Conservation (phyloP, 129 eudicot genomes). For the Flaveria ramosissima region DNA sequence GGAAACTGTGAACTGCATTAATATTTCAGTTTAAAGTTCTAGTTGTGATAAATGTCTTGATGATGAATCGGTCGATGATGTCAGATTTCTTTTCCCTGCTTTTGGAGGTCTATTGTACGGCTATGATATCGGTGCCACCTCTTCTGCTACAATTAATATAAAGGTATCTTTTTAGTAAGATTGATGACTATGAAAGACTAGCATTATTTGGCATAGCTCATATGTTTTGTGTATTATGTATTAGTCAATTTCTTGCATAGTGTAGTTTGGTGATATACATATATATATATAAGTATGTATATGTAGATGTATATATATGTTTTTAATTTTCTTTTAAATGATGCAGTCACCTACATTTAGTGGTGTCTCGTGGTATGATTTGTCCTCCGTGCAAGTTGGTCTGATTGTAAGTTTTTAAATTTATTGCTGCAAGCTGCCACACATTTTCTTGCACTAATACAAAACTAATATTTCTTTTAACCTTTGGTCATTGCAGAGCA, state of each 20-base stretch:
- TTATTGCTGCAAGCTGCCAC: conserved; percentile 18
- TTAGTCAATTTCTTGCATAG: neutral
- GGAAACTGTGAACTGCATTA: neutral
- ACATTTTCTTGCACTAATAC: conserved; percentile 14
- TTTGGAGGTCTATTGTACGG: conserved; percentile 98
- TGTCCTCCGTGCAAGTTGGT: conserved; percentile 85
- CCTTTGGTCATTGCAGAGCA: conserved; percentile 60
- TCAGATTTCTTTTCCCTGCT: conserved; percentile 96
- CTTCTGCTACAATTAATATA: conserved; percentile 77
- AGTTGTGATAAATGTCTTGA: conserved; percentile 8
- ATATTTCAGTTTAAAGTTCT: conserved; percentile 8
- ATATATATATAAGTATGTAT: no score
- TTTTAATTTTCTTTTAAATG: conserved; percentile 17
- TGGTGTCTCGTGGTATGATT: conserved; percentile 82
- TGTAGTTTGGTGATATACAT: neutral
- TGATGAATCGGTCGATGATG: conserved; percentile 22
- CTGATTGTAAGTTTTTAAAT: conserved; percentile 71
- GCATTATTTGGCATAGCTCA: conserved; percentile 7
- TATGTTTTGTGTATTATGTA: neutral
- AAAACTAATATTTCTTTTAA: conserved; percentile 23
- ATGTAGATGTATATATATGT: neutral
- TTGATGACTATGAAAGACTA: conserved; percentile 21
- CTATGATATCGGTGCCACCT: conserved; percentile 94
- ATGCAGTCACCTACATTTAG: conserved; percentile 78
- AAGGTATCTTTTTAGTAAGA: conserved; percentile 46